Conservation (phyloP, 164 flowering plant species). For the Brasenia schreberi region DNA sequence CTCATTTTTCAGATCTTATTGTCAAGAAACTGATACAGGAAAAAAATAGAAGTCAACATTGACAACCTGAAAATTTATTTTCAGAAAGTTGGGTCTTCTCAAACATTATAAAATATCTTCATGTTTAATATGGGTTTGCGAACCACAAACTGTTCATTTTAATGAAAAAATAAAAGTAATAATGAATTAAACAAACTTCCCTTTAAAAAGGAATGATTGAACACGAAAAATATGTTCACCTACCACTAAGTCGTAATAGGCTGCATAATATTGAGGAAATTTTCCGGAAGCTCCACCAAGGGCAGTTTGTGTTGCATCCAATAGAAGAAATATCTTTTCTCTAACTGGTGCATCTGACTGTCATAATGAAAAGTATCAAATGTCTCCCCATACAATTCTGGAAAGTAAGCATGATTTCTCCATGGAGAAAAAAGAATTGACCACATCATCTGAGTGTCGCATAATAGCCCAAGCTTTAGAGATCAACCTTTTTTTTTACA, state of each 20-base stretch:
- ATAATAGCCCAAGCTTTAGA: background rate
- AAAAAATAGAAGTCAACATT: no score
- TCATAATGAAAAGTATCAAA: background rate
- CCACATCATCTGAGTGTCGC: background rate
- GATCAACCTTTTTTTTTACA: slow-evolving; percentile 85
- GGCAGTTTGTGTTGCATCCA: slow-evolving; percentile 95
- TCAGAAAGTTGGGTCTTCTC: no score
- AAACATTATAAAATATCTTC: no score
- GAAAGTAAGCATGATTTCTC: background rate
- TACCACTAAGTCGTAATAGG: slow-evolving; percentile 94
- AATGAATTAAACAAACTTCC: no score
- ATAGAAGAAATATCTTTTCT: slow-evolving; percentile 83
- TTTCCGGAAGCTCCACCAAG: slow-evolving; percentile 90
- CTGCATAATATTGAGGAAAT: slow-evolving; percentile 83
- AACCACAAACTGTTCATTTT: no score
- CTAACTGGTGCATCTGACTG: slow-evolving; percentile 80
- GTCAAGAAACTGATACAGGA: no score
- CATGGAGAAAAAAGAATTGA: background rate
- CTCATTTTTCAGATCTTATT: no score
- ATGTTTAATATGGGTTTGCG: no score
- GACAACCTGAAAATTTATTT: no score
- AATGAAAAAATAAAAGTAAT: no score
- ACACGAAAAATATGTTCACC: slow-evolving; percentile 14
- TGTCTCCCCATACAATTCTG: background rate
- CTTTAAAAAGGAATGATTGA: background rate